phyloP scores from a whole-genome alignment of 2,329 filamentous ascomycete genomes.

The Paraphaeosphaeria sporulosa region DNA sequence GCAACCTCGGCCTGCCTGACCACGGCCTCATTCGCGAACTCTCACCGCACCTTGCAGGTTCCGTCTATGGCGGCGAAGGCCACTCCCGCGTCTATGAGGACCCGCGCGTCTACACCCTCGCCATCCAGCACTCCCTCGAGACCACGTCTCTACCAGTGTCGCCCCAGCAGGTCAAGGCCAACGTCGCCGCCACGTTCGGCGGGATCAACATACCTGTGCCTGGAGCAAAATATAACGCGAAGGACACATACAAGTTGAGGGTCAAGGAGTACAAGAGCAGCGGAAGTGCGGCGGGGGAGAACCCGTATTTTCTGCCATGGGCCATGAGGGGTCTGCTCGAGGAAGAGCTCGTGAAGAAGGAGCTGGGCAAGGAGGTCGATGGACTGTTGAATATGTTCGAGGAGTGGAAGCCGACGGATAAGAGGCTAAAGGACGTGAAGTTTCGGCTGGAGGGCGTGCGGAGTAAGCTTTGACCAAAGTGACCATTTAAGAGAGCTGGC shows the following conservation, averaged over 20 bases:
- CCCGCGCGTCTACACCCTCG: constrained; percentile 76
- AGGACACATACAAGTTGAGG: constrained; percentile 34
- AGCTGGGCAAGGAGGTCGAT: constrained; percentile 77
- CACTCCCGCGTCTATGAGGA: constrained; percentile 96
- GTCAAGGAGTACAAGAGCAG: constrained; percentile 44
- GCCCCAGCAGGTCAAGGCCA: constrained; percentile 26
- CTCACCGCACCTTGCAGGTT: constrained; percentile 86
- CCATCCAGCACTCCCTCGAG: constrained; percentile 57
- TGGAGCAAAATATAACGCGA: constrained; percentile 29
- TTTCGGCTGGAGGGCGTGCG: constrained; percentile 90
- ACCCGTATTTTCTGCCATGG: constrained; percentile 93
- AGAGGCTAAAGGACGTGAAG: constrained; percentile 94
- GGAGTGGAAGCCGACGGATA: constrained; percentile 88
- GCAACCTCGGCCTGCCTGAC: constrained; percentile 90
- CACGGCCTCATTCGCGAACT: constrained; percentile 93
- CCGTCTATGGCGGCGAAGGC: constrained; percentile 88
- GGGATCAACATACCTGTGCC: constrained; percentile 44
- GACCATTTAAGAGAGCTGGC: neutral
- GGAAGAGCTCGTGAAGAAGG: constrained; percentile 86
- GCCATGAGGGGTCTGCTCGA: constrained; percentile 93
- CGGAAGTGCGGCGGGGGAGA: constrained; percentile 52
- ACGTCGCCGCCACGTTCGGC: constrained; percentile 33
- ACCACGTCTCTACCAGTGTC: constrained; percentile 50
- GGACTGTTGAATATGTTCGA: constrained; percentile 88
- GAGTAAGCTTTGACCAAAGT: constrained; percentile 70